Percentiles rank a stretch among this genome's conserved stretches.
These are phyloP conservation scores for Astragalus glycyphyllos DNA, from an alignment of 306 rosid genomes.

Conservation along the genomic window DNA sequence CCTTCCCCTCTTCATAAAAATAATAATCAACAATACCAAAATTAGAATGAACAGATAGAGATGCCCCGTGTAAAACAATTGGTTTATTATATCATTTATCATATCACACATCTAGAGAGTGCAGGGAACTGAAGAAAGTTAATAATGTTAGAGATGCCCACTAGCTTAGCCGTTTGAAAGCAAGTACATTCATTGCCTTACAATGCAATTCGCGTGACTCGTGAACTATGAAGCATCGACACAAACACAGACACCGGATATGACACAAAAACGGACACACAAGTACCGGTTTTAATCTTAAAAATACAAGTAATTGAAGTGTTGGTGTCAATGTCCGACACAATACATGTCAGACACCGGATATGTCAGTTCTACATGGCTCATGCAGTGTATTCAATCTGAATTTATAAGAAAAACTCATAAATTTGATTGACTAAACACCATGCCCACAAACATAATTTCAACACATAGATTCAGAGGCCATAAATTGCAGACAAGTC, in stretches of 20 bases:
- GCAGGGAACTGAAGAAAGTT: background rate
- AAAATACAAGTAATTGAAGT: too few relatives aligned
- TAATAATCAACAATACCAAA: slow-evolving; percentile 43
- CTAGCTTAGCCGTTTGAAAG: background rate
- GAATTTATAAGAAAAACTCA: slow-evolving; percentile 21
- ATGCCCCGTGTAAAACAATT: slow-evolving; percentile 8
- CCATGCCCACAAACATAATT: slow-evolving; percentile 10
- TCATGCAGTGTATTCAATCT: slow-evolving; percentile 25
- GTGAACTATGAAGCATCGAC: too few relatives aligned
- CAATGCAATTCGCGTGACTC: slow-evolving; percentile 9
- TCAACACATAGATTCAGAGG: background rate
- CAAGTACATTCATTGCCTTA: slow-evolving; percentile 13
- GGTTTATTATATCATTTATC: background rate
- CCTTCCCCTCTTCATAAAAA: slow-evolving; percentile 92
- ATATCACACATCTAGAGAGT: slow-evolving; percentile 15
- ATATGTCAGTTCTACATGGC: too few relatives aligned
- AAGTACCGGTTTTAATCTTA: too few relatives aligned
- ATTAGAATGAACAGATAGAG: slow-evolving; percentile 32
- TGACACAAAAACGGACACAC: too few relatives aligned
- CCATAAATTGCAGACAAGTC: slow-evolving; percentile 3
- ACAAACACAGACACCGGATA: too few relatives aligned
- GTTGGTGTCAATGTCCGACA: too few relatives aligned
- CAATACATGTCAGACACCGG: too few relatives aligned
- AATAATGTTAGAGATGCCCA: background rate
- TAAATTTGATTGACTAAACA: slow-evolving; percentile 12